Evolutionary conservation across 768 basidiomycete genomes (phyloP), one percentile per base, ranked within the genome.

Genomic region (Pluteus cervinus): DNA sequence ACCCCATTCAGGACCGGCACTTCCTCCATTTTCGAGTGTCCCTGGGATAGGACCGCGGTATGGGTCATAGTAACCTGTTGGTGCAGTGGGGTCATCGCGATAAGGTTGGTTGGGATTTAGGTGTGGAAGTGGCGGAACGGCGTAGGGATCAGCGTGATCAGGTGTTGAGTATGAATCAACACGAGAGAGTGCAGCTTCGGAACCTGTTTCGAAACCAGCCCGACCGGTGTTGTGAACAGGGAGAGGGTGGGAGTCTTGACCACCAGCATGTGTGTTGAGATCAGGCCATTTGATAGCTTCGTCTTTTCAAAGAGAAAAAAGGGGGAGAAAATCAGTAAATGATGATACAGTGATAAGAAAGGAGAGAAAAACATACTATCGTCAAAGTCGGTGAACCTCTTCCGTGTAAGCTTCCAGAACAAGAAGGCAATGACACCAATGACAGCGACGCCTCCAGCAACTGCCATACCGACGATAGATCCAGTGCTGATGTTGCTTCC

Each of bases 221-320:
- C 81, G 73, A 41, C 82, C 85, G 1, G 84, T 81, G 40, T 75
- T 71, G 38, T 76, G 65, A 1, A 81, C 76, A 14, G 86, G 86
- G 7, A 87, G 67, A 11, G 86, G 70, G 40, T 81, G 76, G 4
- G 71, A 65, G 44, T 76, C 75, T 18, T 29, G 36, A 22, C 50
- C 59, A 26, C 60, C 60, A 22, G 64, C 69, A 44, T 86, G 85
- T 2, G 75, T 59, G 55, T 88, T 86, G 24, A 89, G 71, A 50
- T 91, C 88, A 3, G 88, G 88, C 88, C 88, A 91, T 60, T 89
- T 89, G 61, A 91, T 91, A 14, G 84, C 84, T 60, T 87, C 85
- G 49, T 71, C 85, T 87, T n/a, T n/a, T n/a, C n/a, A n/a, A n/a
- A n/a, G n/a, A n/a, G n/a, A n/a, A n/a, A n/a, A n/a, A n/a, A n/a